phyloP scores from a whole-genome alignment of 805 yeast genomes.

The Brettanomyces nanus region DNA sequence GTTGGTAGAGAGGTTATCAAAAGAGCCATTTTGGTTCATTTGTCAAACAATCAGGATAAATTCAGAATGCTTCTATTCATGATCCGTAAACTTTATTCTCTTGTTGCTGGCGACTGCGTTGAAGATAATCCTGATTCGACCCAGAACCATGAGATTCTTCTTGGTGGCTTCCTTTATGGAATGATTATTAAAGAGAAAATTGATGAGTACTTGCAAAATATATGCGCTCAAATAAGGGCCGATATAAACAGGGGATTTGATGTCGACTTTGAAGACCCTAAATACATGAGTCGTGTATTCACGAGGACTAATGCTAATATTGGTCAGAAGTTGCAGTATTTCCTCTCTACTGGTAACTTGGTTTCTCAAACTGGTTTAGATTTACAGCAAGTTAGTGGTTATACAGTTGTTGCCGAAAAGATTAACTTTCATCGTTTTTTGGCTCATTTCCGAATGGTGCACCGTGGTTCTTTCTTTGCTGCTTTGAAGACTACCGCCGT shows the following conservation, averaged over 20 bases:
- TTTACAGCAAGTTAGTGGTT: slow-evolving; percentile 96
- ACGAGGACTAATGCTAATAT: slow-evolving; percentile 81
- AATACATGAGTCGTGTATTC: slow-evolving; percentile 75
- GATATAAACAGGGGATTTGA: slow-evolving; percentile 77
- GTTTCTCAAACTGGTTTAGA: slow-evolving; percentile 96
- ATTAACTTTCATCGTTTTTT: slow-evolving; percentile 95
- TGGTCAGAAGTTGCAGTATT: slow-evolving; percentile 90
- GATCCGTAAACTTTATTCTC: slow-evolving; percentile 89
- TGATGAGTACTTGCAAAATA: slow-evolving; percentile 78
- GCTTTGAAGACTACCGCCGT: slow-evolving; percentile 96
- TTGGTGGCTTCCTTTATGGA: slow-evolving; percentile 94
- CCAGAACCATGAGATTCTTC: slow-evolving; percentile 93
- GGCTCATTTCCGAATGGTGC: slow-evolving; percentile 99
- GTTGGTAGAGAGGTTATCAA: slow-evolving; percentile 81
- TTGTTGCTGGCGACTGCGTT: slow-evolving; percentile 94
- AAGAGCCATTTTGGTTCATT: slow-evolving; percentile 84
- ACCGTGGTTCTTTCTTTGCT: slow-evolving; percentile 98
- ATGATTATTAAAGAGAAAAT: slow-evolving; percentile 95
- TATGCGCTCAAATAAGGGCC: slow-evolving; percentile 64
- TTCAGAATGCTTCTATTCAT: slow-evolving; percentile 83
- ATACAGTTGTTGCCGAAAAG: slow-evolving; percentile 97
- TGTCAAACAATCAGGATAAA: slow-evolving; percentile 67
- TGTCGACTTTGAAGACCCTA: slow-evolving; percentile 75
- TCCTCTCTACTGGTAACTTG: slow-evolving; percentile 92
- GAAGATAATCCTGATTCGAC: slow-evolving; percentile 99